Percentiles rank a stretch among this genome's conserved stretches.
Conservation (phyloP, 345 rosid species). For the Brassica cretica region DNA sequence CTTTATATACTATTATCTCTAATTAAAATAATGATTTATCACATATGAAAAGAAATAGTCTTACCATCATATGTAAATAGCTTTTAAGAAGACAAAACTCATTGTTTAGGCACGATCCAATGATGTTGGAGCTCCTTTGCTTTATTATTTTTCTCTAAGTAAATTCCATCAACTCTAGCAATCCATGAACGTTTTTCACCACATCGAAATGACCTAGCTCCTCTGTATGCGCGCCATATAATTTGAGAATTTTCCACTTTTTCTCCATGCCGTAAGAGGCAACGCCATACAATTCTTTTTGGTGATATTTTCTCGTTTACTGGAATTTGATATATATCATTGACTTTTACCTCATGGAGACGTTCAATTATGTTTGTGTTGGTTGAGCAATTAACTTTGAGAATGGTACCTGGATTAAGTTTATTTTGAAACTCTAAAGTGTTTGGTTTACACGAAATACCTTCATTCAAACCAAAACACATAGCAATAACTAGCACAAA, state of each 20-base stretch:
- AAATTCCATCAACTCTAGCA: not conserved
- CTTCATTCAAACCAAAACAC: not conserved
- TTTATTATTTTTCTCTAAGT: not conserved
- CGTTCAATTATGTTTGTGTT: not conserved
- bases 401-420: not conserved
- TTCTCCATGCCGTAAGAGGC: not conserved
- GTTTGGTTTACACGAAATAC: not conserved
- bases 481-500: not conserved
- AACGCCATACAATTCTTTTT: not conserved
- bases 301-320: not conserved
- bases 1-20: no score
- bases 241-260: not conserved
- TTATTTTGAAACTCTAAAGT: not conserved
- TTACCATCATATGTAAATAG: not conserved
- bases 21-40: not conserved
- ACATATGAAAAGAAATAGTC: not conserved
- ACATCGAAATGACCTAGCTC: not conserved
- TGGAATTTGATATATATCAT: not conserved
- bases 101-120: not conserved
- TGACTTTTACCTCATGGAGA: not conserved
- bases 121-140: not conserved
- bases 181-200: not conserved
- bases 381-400: not conserved
- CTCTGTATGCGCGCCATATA: not conserved
- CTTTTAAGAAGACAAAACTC: not conserved